phyloP scores from a whole-genome alignment of 352 stramenopile genomes.

The Phytophthora ohioensis region DNA sequence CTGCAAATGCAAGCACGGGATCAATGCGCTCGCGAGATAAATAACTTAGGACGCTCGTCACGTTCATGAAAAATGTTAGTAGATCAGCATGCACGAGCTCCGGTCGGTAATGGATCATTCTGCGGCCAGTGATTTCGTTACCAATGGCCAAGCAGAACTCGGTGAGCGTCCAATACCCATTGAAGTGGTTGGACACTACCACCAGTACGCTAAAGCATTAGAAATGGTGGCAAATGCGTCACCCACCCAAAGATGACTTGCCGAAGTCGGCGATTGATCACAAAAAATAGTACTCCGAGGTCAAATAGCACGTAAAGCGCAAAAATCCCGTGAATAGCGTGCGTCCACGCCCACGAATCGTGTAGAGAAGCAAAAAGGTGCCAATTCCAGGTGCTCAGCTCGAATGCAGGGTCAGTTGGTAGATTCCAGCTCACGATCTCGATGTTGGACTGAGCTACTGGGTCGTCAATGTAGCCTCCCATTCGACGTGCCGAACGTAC shows the following conservation, averaged over 20 bases:
- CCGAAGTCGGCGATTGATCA: slow-evolving; percentile 36
- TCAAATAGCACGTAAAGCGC: slow-evolving; percentile 38
- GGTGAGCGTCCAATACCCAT: slow-evolving; percentile 47
- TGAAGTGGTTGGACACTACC: slow-evolving; percentile 37
- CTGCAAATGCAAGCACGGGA: slow-evolving; percentile 32
- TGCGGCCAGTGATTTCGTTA: slow-evolving; percentile 8
- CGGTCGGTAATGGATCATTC: slow-evolving; percentile 19
- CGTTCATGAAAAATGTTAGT: slow-evolving; percentile 38
- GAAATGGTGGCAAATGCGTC: slow-evolving; percentile 53
- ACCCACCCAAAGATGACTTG: slow-evolving; percentile 45
- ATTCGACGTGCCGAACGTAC: slow-evolving; percentile 35
- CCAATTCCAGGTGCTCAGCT: slow-evolving; percentile 37
- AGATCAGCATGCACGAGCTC: slow-evolving; percentile 39
- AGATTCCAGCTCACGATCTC: slow-evolving; percentile 40
- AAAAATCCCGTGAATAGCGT: slow-evolving; percentile 48
- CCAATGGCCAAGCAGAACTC: slow-evolving; percentile 43
- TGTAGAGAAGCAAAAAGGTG: slow-evolving; percentile 29
- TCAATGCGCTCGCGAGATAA: slow-evolving; percentile 42
- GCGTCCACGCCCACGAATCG: slow-evolving; percentile 56
- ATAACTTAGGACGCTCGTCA: slow-evolving; percentile 33
- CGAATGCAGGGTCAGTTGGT: slow-evolving; percentile 17
- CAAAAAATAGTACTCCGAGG: slow-evolving; percentile 42
- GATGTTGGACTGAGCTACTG: slow-evolving; percentile 48
- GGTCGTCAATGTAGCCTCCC: slow-evolving; percentile 39
- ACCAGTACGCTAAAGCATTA: slow-evolving; percentile 33